phyloP scores from a whole-genome alignment of 208 protist genomes.

The Wallacemonas sp. region DNA sequence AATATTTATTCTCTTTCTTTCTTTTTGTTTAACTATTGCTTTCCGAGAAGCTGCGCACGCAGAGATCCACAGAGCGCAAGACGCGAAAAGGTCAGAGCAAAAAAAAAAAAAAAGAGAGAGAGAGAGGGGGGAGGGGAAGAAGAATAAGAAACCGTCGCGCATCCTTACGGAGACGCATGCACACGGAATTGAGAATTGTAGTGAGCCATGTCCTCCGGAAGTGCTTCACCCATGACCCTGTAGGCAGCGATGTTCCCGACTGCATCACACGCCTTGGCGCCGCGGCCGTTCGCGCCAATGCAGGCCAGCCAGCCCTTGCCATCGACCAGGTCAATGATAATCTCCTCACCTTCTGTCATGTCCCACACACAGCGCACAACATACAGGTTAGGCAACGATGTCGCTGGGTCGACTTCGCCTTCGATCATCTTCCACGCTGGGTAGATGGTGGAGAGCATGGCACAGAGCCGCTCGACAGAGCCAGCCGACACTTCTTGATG shows the following conservation, averaged over 20 bases:
- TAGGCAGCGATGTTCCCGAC: slow-evolving; percentile 30
- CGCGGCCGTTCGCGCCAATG: slow-evolving; percentile 22
- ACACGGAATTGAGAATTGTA: slow-evolving; percentile 13
- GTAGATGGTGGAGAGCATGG: slow-evolving; percentile 17
- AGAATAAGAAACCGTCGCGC: no score
- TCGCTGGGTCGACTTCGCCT: not conserved
- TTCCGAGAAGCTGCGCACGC: no score
- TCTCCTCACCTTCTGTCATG: slow-evolving; percentile 10
- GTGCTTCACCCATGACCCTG: slow-evolving; percentile 18
- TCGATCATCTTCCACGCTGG: slow-evolving; percentile 4
- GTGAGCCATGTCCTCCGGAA: slow-evolving; percentile 14
- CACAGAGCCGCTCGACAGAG: not conserved
- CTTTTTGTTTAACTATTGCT: no score
- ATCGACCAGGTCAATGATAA: slow-evolving; percentile 20
- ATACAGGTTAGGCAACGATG: not conserved
- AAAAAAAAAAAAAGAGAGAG: slow-evolving; percentile 10
- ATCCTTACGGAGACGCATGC: not conserved
- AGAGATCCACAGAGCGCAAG: no score
- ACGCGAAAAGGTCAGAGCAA: slow-evolving; percentile 9
- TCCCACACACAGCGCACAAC: slow-evolving; percentile 28
- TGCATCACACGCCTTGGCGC: slow-evolving; percentile 29
- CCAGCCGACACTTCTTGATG: slow-evolving; percentile 6
- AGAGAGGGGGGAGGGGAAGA: not conserved
- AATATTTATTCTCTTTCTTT: no score
- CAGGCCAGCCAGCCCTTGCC: slow-evolving; percentile 20